Evolutionary conservation across 2,329 filamentous ascomycete species (phyloP).

Genomic region (Metarhizium anisopliae): DNA sequence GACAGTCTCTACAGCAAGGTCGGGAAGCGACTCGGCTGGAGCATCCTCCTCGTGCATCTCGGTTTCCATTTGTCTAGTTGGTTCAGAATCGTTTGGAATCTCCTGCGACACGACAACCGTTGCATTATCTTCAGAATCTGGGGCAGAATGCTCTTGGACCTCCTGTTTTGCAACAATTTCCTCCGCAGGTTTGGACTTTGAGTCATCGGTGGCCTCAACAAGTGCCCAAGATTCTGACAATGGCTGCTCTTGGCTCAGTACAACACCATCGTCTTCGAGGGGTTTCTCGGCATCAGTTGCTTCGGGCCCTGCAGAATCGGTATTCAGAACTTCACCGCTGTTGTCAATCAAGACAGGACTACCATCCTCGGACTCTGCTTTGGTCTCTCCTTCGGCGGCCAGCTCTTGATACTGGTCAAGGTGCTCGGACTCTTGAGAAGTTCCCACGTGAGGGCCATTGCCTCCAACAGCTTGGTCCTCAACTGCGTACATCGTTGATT

Average conservation of each 20-base stretch:
- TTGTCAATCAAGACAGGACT: not conserved
- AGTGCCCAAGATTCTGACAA: not conserved
- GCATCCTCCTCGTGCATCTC: not conserved
- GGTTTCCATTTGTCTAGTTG: not conserved
- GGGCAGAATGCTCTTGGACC: not conserved
- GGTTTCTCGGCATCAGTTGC: not conserved
- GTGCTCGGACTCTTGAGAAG: not conserved
- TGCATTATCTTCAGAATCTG: not conserved
- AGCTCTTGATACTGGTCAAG: not conserved
- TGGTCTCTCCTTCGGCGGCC: not conserved
- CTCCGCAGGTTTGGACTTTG: not conserved
- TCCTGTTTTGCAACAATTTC: not conserved
- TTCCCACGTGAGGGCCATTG: not conserved
- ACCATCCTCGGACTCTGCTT: not conserved
- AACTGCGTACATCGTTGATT: not conserved
- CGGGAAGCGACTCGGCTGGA: not conserved
- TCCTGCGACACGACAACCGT: not conserved
- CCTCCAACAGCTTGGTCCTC: not conserved
- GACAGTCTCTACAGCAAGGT: not conserved
- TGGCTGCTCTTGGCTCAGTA: not conserved
- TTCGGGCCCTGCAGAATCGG: not conserved
- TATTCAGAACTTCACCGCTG: not conserved
- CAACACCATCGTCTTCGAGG: not conserved
- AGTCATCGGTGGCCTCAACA: not conserved
- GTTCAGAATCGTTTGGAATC: not conserved